phyloP scores from a whole-genome alignment of 805 yeast genomes.

The Starmerella apicola region DNA sequence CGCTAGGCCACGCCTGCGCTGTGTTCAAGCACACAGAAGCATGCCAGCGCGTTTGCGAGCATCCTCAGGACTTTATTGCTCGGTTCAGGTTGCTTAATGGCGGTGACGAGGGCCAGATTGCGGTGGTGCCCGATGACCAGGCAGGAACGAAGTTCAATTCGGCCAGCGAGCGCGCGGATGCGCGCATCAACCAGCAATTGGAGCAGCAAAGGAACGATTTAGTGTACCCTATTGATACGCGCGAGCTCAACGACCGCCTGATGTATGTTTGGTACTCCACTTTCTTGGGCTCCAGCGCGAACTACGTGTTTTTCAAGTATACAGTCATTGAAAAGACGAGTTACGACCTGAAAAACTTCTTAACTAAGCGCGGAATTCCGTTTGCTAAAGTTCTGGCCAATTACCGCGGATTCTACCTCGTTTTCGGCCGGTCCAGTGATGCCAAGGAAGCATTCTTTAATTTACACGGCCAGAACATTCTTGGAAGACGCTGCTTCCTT shows the following conservation, averaged over 20 bases:
- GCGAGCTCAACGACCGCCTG: conserved; percentile 1
- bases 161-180: background rate
- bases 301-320: conserved; percentile 8
- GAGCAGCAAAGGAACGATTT: background rate
- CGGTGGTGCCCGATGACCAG: conserved; percentile 1
- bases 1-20: conserved; percentile 13
- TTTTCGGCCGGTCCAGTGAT: conserved; percentile 1
- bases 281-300: conserved; percentile 1
- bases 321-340: conserved; percentile 2
- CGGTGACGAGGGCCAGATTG: background rate
- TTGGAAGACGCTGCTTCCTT: background rate
- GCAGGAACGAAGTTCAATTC: background rate
- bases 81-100: background rate
- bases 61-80: background rate
- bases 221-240: conserved; percentile 4
- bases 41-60: background rate
- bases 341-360: too few species aligned
- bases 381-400: conserved; percentile 6
- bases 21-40: background rate
- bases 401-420: conserved; percentile 5
- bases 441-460: conserved; percentile 2
- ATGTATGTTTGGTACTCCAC: conserved; percentile 8
- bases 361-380: background rate
- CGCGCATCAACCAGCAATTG: background rate
- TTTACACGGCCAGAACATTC: background rate